Evolutionary conservation across 1,284 basidiomycete genomes (phyloP), one percentile per base, ranked within the genome.

Genomic region (Tremellales sp.): DNA sequence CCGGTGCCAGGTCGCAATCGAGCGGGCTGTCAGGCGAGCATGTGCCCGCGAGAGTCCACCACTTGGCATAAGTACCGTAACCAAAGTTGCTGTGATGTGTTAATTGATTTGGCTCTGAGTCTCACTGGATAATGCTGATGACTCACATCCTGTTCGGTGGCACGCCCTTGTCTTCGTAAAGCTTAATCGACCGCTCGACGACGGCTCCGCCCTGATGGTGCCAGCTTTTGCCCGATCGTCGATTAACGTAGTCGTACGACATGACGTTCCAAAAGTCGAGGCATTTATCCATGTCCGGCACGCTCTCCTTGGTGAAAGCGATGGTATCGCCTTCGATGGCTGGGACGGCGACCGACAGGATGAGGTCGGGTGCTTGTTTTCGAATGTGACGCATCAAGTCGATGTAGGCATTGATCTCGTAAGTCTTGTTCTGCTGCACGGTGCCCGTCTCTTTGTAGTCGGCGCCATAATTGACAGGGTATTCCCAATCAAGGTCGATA

Each of bases 191-290:
- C 6, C 6, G 19, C 13, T 36, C 19, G 33, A 36, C 19, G 33
- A 36, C 33, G 15, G 6, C 13, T 15, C 15, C 15, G 5, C 33
- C 33, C 6, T 13, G 15, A 15, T 36, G 33, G 19, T 36, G 33
- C 6, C 6, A 5, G 13, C 15, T 36, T 15, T 36, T 36, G 4
- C 6, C 13, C 15, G 15, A 13, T 15, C 33, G 33, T 15, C 46
- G 39, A 23, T 48, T 48, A 25, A 48, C 39, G 12, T 15, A 25
- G 31, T 48, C 46, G 27, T 48, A 48, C 7, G 17, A 29, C 46
- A 48, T 48, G 7, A 48, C 10, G 26, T 48, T 48, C 40, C 41
- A 48, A n/a, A 29, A 42, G 19, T 41, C 41, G 15, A 48, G 17
- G 23, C 25, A 42, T 4, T 17, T 13, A 19, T 48, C 46, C 40